Evolutionary conservation across 1,284 basidiomycete species (phyloP).

Genomic region (Leccinum fuscescens): DNA sequence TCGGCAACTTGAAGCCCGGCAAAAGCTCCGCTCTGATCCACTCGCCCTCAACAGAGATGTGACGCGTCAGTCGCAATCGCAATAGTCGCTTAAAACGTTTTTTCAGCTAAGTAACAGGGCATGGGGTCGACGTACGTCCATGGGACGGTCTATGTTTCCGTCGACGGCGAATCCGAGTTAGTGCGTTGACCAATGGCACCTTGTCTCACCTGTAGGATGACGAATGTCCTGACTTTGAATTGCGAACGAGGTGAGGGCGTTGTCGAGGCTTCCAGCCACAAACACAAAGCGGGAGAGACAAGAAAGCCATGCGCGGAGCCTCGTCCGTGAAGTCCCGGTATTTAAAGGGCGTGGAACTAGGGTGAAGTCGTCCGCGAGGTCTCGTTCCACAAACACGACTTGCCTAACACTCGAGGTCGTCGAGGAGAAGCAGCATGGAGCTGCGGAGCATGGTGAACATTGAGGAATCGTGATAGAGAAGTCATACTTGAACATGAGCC

Average conservation of each 20-base stretch:
- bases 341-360: conserved; percentile 29
- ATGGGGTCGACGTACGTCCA: conserved; percentile 12
- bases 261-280: conserved; percentile 30
- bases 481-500: conserved; percentile 10
- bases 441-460: conserved; percentile 24
- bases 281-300: conserved; percentile 36
- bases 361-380: conserved; percentile 18
- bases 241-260: conserved; percentile 32
- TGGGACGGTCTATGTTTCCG: conserved; percentile 12
- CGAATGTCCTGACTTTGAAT: conserved; percentile 39
- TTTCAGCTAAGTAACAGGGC: conserved; percentile 12
- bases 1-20: conserved; percentile 14
- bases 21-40: conserved; percentile 20
- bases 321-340: conserved; percentile 29
- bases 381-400: conserved; percentile 20
- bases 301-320: conserved; percentile 40
- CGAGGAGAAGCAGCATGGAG: conserved; percentile 21
- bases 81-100: conserved; percentile 22
- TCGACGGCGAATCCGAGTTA: conserved; percentile 34
- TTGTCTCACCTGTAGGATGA: conserved; percentile 37
- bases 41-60: conserved; percentile 9
- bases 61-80: conserved; percentile 2
- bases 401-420: conserved; percentile 20
- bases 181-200: conserved; percentile 36
- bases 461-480: conserved; percentile 16